Evolutionary conservation across 371 early-diverging fungal species (phyloP).

Genomic region (Mortierella sp.): DNA sequence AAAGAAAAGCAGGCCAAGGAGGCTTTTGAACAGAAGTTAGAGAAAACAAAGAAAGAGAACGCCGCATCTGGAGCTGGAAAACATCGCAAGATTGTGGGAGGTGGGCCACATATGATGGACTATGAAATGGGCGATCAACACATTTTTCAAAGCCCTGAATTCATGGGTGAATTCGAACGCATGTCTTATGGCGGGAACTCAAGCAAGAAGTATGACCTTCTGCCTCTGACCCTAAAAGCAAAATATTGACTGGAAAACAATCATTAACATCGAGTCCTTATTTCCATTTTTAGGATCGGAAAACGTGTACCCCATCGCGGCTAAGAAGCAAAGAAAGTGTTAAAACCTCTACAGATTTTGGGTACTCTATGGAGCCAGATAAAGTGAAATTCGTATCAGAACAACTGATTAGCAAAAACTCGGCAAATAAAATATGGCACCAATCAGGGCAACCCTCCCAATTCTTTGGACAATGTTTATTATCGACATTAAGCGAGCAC

Average conservation of each 20-base stretch:
- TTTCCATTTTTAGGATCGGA: constrained; percentile 17
- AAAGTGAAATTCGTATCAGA: background rate
- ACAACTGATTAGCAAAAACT: background rate
- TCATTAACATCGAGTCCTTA: background rate
- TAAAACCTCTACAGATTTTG: background rate
- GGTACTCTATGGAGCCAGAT: too few species aligned
- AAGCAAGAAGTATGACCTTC: constrained; percentile 26
- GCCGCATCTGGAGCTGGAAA: constrained; percentile 35
- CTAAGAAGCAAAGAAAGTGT: background rate
- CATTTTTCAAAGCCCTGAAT: constrained; percentile 49
- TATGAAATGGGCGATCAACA: constrained; percentile 47
- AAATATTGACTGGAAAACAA: background rate
- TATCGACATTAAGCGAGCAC: too few species aligned
- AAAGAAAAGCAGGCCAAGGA: constrained; percentile 69
- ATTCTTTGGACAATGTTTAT: background rate
- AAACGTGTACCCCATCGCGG: constrained; percentile 46
- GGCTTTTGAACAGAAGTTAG: constrained; percentile 62
- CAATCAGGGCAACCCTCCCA: background rate
- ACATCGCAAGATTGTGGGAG: constrained; percentile 39
- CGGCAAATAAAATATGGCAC: background rate
- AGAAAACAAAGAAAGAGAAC: constrained; percentile 61
- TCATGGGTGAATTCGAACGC: constrained; percentile 32
- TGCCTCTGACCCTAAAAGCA: background rate
- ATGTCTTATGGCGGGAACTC: constrained; percentile 25
- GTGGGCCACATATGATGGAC: constrained; percentile 40